Evolutionary conservation across 768 basidiomycete genomes (phyloP).

Genomic region (Hysterangium stoloniferum): DNA sequence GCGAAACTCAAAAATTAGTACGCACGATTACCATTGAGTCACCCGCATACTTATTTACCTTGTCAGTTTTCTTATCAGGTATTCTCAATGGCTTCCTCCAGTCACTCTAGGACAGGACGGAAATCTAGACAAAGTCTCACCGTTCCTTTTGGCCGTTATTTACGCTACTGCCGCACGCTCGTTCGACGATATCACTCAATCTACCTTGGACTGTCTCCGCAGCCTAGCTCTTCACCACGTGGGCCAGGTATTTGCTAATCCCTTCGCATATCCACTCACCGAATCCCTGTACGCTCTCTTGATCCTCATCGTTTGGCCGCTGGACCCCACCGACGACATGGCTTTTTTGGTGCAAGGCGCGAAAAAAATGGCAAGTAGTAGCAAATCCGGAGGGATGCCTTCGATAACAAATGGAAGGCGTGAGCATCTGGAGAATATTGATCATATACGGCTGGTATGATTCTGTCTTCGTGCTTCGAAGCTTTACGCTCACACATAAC

Average conservation of each 20-base stretch:
- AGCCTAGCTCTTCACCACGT: conserved; percentile 3
- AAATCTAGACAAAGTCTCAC: not conserved
- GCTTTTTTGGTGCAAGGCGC: conserved; percentile 6
- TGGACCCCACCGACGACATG: conserved; percentile 7
- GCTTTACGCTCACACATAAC: not conserved
- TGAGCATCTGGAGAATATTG: not conserved
- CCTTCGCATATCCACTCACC: not conserved
- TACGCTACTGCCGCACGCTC: conserved; percentile 6
- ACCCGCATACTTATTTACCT: no score
- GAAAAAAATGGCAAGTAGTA: conserved; percentile 1
- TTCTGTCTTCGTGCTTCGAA: no score
- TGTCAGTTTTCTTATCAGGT: not conserved
- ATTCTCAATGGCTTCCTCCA: conserved; percentile 4
- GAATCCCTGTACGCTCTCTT: conserved; percentile 7
- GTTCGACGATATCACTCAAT: not conserved
- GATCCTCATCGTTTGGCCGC: conserved; percentile 5
- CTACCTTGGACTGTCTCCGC: not conserved
- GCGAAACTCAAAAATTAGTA: conserved; percentile 3
- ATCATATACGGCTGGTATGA: conserved; percentile 3
- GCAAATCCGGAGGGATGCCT: no score
- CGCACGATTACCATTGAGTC: no score
- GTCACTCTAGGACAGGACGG: not conserved
- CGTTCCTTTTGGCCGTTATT: conserved; percentile 7
- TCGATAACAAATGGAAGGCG: not conserved
- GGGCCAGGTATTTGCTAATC: conserved; percentile 8